Base-by-base conservation (phyloP, 352 stramenopile genomes). In the Pythium biforme region DNA sequence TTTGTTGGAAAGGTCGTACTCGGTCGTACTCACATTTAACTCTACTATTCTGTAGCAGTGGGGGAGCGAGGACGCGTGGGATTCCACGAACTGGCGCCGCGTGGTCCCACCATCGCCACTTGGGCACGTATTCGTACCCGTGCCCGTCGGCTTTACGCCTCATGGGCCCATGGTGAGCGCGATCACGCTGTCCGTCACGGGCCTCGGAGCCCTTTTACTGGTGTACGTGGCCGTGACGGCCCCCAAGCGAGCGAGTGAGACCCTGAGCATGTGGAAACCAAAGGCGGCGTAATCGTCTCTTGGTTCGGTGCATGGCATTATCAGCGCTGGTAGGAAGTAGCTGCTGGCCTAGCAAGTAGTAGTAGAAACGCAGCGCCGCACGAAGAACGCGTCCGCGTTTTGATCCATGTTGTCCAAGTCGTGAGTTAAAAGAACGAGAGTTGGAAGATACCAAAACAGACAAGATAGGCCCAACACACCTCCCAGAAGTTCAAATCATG, bases 131-230 rank as follows among this genome's bases (percentile, higher is more conserved):
- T 2, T 31, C 1, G 47, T 70, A 14, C 31, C 31, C 12, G 57
- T 74, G 3, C 67, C 67, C 2, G 52, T 70, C 12, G 67, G 62
- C 19, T 70, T 62, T 27, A 55, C 51, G 2, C 62, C 62, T 2
- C 53, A 70, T 26, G 57, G 57, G 1, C 3, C 26, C 6, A 3
- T 70, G n/a, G 67, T 74, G 4, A 70, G 67, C 37, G 48, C 31
- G 4, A 2, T 70, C n/a, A 74, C 67, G 6, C 45, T 74, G 6
- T 53, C 57, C 4, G 62, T 74, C 15, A 68, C 67, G 5, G 33
- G 45, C 15, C 33, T 74, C 9, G 67, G 67, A 8, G 62, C 67
- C 7, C 20, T 74, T 9, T 1, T 74, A 7, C 58, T 74, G 14
- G 56, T 70, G 11, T 68, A 59, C 29, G 48, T 68, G 8, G 53